Conservation (phyloP, 2,329 filamentous ascomycete species). For the Colletotrichum euphorbiae region DNA sequence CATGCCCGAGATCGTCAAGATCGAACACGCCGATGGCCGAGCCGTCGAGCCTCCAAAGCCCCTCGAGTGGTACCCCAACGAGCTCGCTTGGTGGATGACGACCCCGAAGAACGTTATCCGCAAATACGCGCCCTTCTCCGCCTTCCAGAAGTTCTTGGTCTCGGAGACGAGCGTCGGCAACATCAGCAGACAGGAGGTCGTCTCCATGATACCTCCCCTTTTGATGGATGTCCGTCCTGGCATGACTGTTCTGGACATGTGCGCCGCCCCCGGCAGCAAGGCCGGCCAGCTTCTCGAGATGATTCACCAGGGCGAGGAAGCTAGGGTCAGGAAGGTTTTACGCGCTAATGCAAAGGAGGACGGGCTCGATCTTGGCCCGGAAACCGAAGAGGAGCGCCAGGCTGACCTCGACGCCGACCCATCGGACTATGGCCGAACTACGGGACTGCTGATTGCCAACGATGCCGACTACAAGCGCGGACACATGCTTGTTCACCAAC, state of each 20-base stretch:
- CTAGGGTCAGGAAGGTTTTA: constrained; percentile 79
- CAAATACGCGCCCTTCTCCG: constrained; percentile 91
- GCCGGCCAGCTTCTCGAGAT: constrained; percentile 95
- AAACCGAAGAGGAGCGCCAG: constrained; percentile 60
- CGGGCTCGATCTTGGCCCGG: constrained; percentile 62
- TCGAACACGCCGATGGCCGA: constrained; percentile 84
- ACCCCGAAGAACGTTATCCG: constrained; percentile 96
- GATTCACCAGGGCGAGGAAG: constrained; percentile 92
- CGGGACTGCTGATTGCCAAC: constrained; percentile 93
- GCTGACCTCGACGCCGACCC: constrained; percentile 68
- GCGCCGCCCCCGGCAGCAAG: constrained; percentile 96
- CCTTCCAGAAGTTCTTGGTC: constrained; percentile 97
- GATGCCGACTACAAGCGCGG: constrained; percentile 96
- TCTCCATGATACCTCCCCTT: constrained; percentile 98
- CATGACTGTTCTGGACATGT: constrained; percentile 95
- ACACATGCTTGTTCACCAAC: constrained; percentile 97
- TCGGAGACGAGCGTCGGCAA: constrained; percentile 98
- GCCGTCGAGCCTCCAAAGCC: constrained; percentile 84
- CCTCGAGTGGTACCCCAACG: constrained; percentile 93
- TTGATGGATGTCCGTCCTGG: constrained; percentile 91
- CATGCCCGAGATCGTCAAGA: constrained; percentile 88
- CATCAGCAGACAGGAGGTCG: constrained; percentile 96
- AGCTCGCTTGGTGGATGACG: constrained; percentile 97
- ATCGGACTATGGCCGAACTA: constrained; percentile 85
- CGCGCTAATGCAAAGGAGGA: constrained; percentile 72